Percentiles rank a stretch among this genome's conserved stretches.
Evolutionary conservation across 805 yeast species (phyloP).

Genomic region (Ogataea henricii): DNA sequence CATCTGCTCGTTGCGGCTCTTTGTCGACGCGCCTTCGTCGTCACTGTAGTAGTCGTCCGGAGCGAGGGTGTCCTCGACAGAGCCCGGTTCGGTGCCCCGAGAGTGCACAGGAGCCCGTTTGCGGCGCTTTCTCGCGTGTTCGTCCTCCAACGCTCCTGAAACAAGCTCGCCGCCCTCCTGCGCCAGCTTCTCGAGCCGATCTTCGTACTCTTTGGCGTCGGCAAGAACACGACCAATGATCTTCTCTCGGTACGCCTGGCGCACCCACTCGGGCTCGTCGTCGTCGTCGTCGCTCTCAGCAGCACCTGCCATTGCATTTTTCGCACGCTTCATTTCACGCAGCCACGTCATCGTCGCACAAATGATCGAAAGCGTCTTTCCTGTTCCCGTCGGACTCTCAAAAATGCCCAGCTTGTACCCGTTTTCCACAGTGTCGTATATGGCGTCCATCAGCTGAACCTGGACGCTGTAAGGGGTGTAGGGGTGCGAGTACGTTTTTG

Average conservation of each 20-base stretch:
- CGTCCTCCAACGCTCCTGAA: constrained; percentile 24
- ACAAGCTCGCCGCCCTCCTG: constrained; percentile 27
- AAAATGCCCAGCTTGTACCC: constrained; percentile 71
- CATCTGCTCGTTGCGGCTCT: constrained; percentile 37
- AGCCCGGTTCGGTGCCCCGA: not conserved
- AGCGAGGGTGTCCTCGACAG: constrained; percentile 22
- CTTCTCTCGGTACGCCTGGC: constrained; percentile 35
- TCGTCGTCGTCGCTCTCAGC: constrained; percentile 41
- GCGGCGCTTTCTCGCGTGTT: constrained; percentile 13
- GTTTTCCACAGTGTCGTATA: constrained; percentile 61
- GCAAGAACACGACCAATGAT: constrained; percentile 32
- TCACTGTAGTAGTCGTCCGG: constrained; percentile 43
- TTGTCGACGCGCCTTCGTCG: constrained; percentile 13
- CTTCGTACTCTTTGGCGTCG: constrained; percentile 43
- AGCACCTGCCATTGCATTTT: constrained; percentile 32
- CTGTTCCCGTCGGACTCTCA: constrained; percentile 95
- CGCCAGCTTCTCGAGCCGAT: constrained; percentile 39
- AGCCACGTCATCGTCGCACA: constrained; percentile 88
- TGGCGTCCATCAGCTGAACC: constrained; percentile 67
- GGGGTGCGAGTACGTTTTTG: constrained; percentile 63
- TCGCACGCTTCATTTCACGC: constrained; percentile 37
- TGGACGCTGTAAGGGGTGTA: constrained; percentile 81
- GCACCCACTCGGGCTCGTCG: constrained; percentile 46
- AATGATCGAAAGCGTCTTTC: constrained; percentile 84
- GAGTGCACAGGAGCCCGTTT: constrained; percentile 18